Base-by-base conservation (phyloP, 2,329 filamentous ascomycete species). In the Cladorrhinum sp. region DNA sequence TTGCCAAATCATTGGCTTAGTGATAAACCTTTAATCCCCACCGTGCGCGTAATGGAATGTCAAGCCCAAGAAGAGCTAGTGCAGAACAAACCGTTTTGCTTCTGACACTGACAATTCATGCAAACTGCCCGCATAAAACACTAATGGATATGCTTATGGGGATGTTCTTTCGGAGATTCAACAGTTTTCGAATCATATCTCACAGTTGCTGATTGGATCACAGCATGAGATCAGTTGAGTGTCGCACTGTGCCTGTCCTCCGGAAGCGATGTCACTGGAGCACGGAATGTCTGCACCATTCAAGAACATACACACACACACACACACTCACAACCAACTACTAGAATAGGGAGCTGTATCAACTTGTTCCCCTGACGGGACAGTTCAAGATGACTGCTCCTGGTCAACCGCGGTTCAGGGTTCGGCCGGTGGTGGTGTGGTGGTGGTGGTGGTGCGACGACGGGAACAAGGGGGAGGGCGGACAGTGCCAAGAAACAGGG, bases 1-100 rank as follows among this genome's bases (percentile, higher is more conserved):
- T 56, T 48, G 53, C 25, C 23, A 49, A 24, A 29, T 56, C 53
- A 49, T 56, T 48, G 53, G 53, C 25, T 50, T 50, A 12, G 20
- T 5, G 49, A 45, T 45, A 16, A n/a, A 22, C 16, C 41, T 45
- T 13, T 9, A 4, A 45, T 9, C 41, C 41, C 36, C 36, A 41
- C 16, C 36, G 16, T n/a, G 36, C 12, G 10, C 36, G 36, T 41
- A 41, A 41, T 41, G 36, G 16, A n/a, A 41, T 41, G 5, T 41
- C 36, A n/a, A 41, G 36, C 16, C 36, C 36, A n/a, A 41, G 16
- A 13, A 41, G 36, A 3, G 25, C 25, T 36, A 16, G n/a, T n/a
- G n/a, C n/a, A n/a, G 32, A 36, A 36, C 32, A 36, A 36, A 36
- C 32, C 32, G 32, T 36, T 36, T 36, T 36, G 32, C 32, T 36